phyloP scores from a whole-genome alignment of 768 basidiomycete genomes.

The Mycena venus region DNA sequence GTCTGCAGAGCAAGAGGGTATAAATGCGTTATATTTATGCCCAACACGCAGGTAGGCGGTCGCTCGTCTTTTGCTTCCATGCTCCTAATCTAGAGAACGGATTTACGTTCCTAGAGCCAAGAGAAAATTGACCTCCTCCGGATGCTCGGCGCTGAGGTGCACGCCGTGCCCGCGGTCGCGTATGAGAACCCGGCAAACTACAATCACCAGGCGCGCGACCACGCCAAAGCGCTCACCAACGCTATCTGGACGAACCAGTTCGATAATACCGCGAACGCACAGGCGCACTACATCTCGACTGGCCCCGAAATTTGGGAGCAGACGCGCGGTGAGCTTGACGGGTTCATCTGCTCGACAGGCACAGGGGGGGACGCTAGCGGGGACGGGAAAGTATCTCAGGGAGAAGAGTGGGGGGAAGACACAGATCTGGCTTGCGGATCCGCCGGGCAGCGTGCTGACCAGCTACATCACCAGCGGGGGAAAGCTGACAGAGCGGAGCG shows the following conservation, averaged over 20 bases:
- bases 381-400: slow-evolving; percentile 85
- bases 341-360: slow-evolving; percentile 94
- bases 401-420: slow-evolving; percentile 84
- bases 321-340: slow-evolving; percentile 82
- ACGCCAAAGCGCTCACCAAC: slow-evolving; percentile 79
- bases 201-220: slow-evolving; percentile 96
- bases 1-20: slow-evolving; percentile 95
- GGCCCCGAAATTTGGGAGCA: slow-evolving; percentile 99
- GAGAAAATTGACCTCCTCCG: slow-evolving; percentile 98
- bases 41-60: slow-evolving; percentile 78
- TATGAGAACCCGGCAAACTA: slow-evolving; percentile 97
- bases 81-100: background rate
- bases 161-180: slow-evolving; percentile 96
- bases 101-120: slow-evolving; percentile 76
- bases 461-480: slow-evolving; percentile 87
- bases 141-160: slow-evolving; percentile 98
- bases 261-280: slow-evolving; percentile 93
- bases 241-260: slow-evolving; percentile 99
- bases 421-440: slow-evolving; percentile 96
- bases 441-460: slow-evolving; percentile 93
- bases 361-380: slow-evolving; percentile 97
- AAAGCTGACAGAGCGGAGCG: slow-evolving; percentile 78
- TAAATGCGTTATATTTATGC: slow-evolving; percentile 99
- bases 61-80: background rate
- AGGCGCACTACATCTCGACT: slow-evolving; percentile 89